phyloP scores from a whole-genome alignment of 805 yeast species.

The Candida wancherniae region DNA sequence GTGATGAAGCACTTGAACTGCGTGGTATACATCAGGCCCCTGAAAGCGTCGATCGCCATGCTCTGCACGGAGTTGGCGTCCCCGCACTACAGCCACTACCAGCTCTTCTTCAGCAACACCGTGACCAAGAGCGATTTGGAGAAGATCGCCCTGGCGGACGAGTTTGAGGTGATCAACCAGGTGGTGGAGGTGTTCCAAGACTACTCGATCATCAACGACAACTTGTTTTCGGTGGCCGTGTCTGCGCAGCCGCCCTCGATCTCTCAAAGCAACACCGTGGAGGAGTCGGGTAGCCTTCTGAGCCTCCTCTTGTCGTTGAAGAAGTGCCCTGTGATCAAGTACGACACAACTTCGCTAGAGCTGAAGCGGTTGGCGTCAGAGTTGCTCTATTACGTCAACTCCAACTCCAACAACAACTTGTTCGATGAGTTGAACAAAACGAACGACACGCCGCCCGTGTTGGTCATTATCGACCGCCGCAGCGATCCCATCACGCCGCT shows the following conservation, averaged over 20 bases:
- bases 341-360: slow-evolving; percentile 67
- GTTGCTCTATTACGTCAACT: slow-evolving; percentile 50
- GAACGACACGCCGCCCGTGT: slow-evolving; percentile 64
- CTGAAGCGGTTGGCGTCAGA: slow-evolving; percentile 64
- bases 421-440: slow-evolving; percentile 60
- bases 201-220: slow-evolving; percentile 66
- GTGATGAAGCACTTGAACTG: slow-evolving; percentile 64
- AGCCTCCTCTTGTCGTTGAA: slow-evolving; percentile 69
- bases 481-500: slow-evolving; percentile 93
- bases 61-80: slow-evolving; percentile 62
- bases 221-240: slow-evolving; percentile 44
- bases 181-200: slow-evolving; percentile 86
- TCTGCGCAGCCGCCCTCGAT: no score
- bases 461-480: slow-evolving; percentile 75
- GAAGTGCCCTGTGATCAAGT: slow-evolving; percentile 72
- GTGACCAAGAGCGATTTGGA: slow-evolving; percentile 77
- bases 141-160: slow-evolving; percentile 85
- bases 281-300: slow-evolving; percentile 36
- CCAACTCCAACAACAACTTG: slow-evolving; percentile 50
- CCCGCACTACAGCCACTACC: slow-evolving; percentile 79
- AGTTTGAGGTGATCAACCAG: slow-evolving; percentile 67
- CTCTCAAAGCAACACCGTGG: slow-evolving; percentile 35
- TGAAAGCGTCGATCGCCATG: slow-evolving; percentile 53
- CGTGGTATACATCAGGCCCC: slow-evolving; percentile 73
- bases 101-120: slow-evolving; percentile 71